These are phyloP conservation scores for Aspergillus bombycis DNA, from an alignment of 2,329 filamentous ascomycete species.

Conservation along the genomic window DNA sequence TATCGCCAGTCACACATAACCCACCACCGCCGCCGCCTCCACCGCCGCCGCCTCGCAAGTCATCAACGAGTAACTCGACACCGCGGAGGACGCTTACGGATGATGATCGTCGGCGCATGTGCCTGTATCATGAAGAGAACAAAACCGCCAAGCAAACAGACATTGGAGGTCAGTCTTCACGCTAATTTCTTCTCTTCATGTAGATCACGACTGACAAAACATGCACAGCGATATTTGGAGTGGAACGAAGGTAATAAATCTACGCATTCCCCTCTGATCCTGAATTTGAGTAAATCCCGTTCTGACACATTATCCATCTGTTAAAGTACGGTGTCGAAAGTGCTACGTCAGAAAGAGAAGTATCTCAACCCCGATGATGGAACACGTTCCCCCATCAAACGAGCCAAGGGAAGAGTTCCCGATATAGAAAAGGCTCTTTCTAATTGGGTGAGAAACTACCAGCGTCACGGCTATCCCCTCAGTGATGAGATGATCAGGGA, in stretches of 20 bases:
- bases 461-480: conserved; percentile 72
- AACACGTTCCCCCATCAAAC: conserved; percentile 77
- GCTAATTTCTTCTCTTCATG: not conserved
- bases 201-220: conserved; percentile 21
- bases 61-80: conserved; percentile 56
- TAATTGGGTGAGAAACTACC: conserved; percentile 83
- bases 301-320: conserved; percentile 19
- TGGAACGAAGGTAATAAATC: conserved; percentile 82
- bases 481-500: conserved; percentile 82
- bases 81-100: conserved; percentile 88
- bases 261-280: conserved; percentile 3
- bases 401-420: conserved; percentile 79
- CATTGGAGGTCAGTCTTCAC: conserved; percentile 71
- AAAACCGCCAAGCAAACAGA: conserved; percentile 92
- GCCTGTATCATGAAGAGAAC: conserved; percentile 87
- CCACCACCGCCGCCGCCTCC: conserved; percentile 25
- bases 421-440: conserved; percentile 90
- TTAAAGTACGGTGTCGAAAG: conserved; percentile 94
- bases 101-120: conserved; percentile 89
- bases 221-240: conserved; percentile 76
- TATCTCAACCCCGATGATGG: conserved; percentile 83
- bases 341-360: conserved; percentile 90
- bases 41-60: conserved; percentile 34
- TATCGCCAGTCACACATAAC: conserved; percentile 52
- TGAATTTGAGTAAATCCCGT: conserved; percentile 14